A percentile compares a stretch with the other conserved stretches of the same genome.
phyloP scores from a whole-genome alignment of 2,329 filamentous ascomycete genomes.

The Tolypocladium tropicale region DNA sequence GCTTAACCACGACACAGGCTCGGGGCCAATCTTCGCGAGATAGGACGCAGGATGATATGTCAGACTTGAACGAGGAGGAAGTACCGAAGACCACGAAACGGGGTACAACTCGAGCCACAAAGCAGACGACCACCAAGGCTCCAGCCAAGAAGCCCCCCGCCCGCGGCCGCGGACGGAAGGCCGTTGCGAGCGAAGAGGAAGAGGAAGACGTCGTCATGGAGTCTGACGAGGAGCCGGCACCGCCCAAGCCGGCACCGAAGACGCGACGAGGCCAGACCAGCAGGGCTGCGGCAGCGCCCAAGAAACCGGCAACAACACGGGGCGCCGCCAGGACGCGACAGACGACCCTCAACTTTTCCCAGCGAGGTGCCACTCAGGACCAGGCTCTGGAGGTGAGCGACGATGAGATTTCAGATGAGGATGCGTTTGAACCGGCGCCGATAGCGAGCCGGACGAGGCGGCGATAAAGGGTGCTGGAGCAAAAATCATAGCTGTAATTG shows the following conservation, averaged over 20 bases:
- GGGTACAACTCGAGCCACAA: constrained; percentile 18
- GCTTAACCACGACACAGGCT: constrained; percentile 5
- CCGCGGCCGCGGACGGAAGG: constrained; percentile 27
- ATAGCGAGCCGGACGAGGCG: constrained; percentile 20
- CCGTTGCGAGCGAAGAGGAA: constrained; percentile 25
- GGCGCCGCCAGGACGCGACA: constrained; percentile 16
- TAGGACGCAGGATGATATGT: constrained; percentile 12
- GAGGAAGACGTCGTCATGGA: constrained; percentile 43
- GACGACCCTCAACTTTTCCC: constrained; percentile 23
- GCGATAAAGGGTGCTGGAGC: constrained; percentile 6
- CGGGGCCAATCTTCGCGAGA: constrained; percentile 5
- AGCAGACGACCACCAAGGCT: constrained; percentile 14
- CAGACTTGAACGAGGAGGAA: constrained; percentile 18
- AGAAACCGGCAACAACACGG: constrained; percentile 6
- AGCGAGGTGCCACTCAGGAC: constrained; percentile 31
- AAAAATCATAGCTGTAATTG: not conserved
- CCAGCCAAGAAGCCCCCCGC: constrained; percentile 35
- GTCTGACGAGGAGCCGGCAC: constrained; percentile 36
- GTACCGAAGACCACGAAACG: constrained; percentile 18
- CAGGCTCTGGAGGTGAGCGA: constrained; percentile 51
- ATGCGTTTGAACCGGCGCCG: constrained; percentile 46
- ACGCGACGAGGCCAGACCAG: constrained; percentile 11
- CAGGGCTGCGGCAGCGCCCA: constrained; percentile 7
- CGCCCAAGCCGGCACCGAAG: constrained; percentile 25
- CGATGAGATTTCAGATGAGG: constrained; percentile 54